Percentiles rank a stretch among this genome's conserved stretches.
These are phyloP conservation scores for Malassezia obtusa DNA, from an alignment of 1,284 basidiomycete species.

Conservation along the genomic window DNA sequence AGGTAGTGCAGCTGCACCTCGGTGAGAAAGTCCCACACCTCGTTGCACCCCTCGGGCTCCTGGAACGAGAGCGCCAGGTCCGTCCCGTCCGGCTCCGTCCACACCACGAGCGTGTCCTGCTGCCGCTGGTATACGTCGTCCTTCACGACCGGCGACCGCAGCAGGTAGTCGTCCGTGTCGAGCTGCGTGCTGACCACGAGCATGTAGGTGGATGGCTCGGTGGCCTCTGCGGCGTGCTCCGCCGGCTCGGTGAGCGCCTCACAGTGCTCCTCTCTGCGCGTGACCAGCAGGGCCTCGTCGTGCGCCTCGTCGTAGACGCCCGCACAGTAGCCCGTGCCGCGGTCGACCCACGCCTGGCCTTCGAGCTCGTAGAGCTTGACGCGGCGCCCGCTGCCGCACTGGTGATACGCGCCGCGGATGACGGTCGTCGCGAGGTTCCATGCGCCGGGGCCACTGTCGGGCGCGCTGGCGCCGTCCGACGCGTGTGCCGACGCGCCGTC, in stretches of 20 bases:
- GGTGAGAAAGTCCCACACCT: slow-evolving; percentile 93
- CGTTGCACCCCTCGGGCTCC: slow-evolving; percentile 85
- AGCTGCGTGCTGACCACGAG: slow-evolving; percentile 41
- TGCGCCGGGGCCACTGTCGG: background rate
- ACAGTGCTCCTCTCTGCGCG: slow-evolving; percentile 37
- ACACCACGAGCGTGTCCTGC: slow-evolving; percentile 86
- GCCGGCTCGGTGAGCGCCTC: slow-evolving; percentile 30
- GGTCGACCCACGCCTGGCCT: slow-evolving; percentile 41
- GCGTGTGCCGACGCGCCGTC: background rate
- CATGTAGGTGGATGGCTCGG: slow-evolving; percentile 26
- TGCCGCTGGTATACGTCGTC: slow-evolving; percentile 48
- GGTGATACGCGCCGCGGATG: slow-evolving; percentile 39
- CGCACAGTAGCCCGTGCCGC: slow-evolving; percentile 46
- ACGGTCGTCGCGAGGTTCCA: slow-evolving; percentile 29
- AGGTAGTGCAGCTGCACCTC: slow-evolving; percentile 78
- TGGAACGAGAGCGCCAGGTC: slow-evolving; percentile 97
- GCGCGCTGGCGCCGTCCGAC: background rate
- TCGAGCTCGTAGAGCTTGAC: slow-evolving; percentile 46
- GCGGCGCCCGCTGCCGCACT: slow-evolving; percentile 44
- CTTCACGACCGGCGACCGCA: slow-evolving; percentile 37
- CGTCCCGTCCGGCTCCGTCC: slow-evolving; percentile 88
- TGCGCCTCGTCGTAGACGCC: slow-evolving; percentile 44
- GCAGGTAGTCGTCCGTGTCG: slow-evolving; percentile 39
- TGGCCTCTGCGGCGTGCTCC: slow-evolving; percentile 22
- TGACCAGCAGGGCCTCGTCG: slow-evolving; percentile 43